A percentile compares a stretch with the other conserved stretches of the same genome.
phyloP scores from a whole-genome alignment of 164 flowering plant genomes.

The Saururus chinensis region DNA sequence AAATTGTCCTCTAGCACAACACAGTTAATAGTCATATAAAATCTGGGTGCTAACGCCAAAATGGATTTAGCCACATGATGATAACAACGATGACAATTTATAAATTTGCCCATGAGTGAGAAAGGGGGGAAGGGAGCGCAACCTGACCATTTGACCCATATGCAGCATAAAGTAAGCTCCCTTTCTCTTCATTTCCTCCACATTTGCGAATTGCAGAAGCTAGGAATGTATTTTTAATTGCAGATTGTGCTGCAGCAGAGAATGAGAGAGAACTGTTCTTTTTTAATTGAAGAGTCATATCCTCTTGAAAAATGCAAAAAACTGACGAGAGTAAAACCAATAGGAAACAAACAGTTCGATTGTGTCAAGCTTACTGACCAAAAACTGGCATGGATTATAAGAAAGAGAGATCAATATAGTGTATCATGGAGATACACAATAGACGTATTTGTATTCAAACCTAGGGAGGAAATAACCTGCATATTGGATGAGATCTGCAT shows the following conservation, averaged over 20 bases:
- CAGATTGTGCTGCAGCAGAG: slow-evolving; percentile 58
- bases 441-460: too few species aligned
- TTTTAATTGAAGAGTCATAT: too few species aligned
- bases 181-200: slow-evolving; percentile 94
- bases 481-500: slow-evolving; percentile 76
- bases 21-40: too few species aligned
- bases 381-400: too few species aligned
- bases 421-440: too few species aligned
- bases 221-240: slow-evolving; percentile 61
- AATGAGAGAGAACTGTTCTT: neutral
- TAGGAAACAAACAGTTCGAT: neutral
- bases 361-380: too few species aligned
- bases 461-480: slow-evolving; percentile 43
- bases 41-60: too few species aligned
- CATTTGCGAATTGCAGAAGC: slow-evolving; percentile 84
- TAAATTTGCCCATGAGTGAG: too few species aligned
- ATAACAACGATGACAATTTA: neutral
- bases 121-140: slow-evolving; percentile 3
- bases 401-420: too few species aligned
- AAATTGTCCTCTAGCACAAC: too few species aligned
- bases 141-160: slow-evolving; percentile 96
- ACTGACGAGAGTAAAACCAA: neutral
- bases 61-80: neutral
- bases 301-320: too few species aligned
- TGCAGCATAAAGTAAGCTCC: slow-evolving; percentile 56